A percentile compares a stretch with the other conserved stretches of the same genome.
Conservation (phyloP, 768 basidiomycete species). For the Filobasidium floriforme region DNA sequence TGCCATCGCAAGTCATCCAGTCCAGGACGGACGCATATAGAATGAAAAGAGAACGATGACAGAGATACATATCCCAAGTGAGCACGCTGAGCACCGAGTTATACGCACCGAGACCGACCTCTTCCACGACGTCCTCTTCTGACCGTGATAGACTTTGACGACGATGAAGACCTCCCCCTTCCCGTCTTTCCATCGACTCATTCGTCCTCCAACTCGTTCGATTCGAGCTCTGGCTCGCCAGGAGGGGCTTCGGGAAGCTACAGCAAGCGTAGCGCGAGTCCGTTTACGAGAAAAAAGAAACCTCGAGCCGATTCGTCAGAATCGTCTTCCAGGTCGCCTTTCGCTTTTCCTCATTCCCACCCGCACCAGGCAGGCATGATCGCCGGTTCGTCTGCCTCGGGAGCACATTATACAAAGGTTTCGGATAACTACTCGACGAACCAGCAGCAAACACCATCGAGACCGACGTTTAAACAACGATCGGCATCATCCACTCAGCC, state of each 20-base stretch:
- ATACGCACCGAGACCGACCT: not conserved
- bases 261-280: constrained; percentile 17
- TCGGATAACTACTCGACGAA: too few relatives aligned
- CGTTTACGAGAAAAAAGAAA: constrained; percentile 10
- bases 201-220: constrained; percentile 12
- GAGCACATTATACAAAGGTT: too few relatives aligned
- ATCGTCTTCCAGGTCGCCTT: constrained; percentile 11
- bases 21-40: too few relatives aligned
- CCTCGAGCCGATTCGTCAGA: constrained; percentile 15
- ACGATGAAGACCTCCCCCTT: constrained; percentile 21
- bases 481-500: constrained; percentile 13
- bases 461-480: constrained; percentile 19
- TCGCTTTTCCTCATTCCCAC: constrained; percentile 23
- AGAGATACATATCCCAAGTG: constrained; percentile 4
- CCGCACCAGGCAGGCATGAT: too few relatives aligned
- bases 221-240: constrained; percentile 16
- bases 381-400: too few relatives aligned
- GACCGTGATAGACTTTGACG: constrained; percentile 15
- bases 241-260: not conserved
- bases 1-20: too few relatives aligned
- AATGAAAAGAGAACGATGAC: too few relatives aligned
- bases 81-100: not conserved
- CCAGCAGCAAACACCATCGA: not conserved
- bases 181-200: constrained; percentile 16
- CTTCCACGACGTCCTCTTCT: not conserved